Percentiles rank a stretch among this genome's conserved stretches.
Evolutionary conservation across 257 asterid species (phyloP).

Genomic region (Forsythia suspensa): DNA sequence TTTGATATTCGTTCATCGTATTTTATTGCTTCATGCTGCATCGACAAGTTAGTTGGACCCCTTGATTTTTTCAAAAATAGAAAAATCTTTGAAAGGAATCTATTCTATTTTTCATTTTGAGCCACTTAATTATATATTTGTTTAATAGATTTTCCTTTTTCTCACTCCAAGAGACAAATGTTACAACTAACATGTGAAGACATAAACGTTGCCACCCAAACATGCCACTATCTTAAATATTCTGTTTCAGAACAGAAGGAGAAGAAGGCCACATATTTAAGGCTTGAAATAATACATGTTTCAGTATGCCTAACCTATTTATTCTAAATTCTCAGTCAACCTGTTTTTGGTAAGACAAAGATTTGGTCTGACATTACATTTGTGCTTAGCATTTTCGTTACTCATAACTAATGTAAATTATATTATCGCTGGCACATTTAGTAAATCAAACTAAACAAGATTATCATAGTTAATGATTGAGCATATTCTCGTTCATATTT

Average conservation of each 20-base stretch:
- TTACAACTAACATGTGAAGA: slow-evolving; percentile 26
- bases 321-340: background rate
- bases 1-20: background rate
- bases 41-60: background rate
- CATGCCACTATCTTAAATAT: slow-evolving; percentile 17
- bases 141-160: background rate
- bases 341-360: background rate
- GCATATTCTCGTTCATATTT: no score
- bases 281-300: background rate
- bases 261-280: background rate
- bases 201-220: slow-evolving; percentile 34
- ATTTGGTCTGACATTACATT: slow-evolving; percentile 17
- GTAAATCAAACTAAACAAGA: no score
- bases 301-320: background rate
- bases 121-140: no score
- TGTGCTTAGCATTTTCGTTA: background rate
- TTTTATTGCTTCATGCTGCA: background rate
- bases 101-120: no score
- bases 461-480: no score
- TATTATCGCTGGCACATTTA: no score
- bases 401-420: no score
- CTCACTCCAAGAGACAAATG: background rate
- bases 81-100: no score
- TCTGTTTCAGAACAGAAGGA: background rate
- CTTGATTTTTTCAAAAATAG: background rate